Evolutionary conservation across 805 yeast species (phyloP), one percentile per base, ranked within the genome.

Genomic region (Barnettozyma siamensis): DNA sequence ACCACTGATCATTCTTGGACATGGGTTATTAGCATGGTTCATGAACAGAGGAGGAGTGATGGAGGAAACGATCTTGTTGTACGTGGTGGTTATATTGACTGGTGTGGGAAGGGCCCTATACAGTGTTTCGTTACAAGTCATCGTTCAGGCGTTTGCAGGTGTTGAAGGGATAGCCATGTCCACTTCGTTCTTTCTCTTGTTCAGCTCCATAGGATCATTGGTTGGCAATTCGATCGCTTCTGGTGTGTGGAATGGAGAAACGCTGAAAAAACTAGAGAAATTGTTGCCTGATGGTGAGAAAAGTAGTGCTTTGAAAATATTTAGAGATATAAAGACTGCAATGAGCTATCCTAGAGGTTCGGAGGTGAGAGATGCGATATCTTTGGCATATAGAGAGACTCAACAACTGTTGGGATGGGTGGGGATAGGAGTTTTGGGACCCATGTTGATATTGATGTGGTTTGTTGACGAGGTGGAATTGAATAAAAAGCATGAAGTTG

Each of bases 311-410:
- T 40, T 47, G 6, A 47, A 50, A 31, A 59, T 61, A 30, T 61
- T 51, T 45, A 45, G 48, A 35, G 42, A 45, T 24, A 40, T 61
- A n/a, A 51, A 36, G 4, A 45, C 44, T 21, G 64, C 64, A 3
- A 38, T 46, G 45, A 38, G 30, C 24, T 59, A 51, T 43, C 41
- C 52, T 33, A 47, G 48, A 38, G 65, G 64, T 8, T 48, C 62
- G 12, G 54, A 41, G 4, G 42, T 40, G 8, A 51, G 60, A 48
- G 42, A 35, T 31, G 62, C 64, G 24, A 57, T 60, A 31, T 57
- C 59, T 7, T 44, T 49, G 40, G 58, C 63, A 11, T 59, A 61
- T 47, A 48, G 60, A 43, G 64, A 60, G 46, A 54, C 64, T 7
- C 21, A 33, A 18, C 64, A 61, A 48, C 40, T 57, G 19, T 55